phyloP scores from a whole-genome alignment of 805 yeast genomes.

The Teunomyces atbi region DNA sequence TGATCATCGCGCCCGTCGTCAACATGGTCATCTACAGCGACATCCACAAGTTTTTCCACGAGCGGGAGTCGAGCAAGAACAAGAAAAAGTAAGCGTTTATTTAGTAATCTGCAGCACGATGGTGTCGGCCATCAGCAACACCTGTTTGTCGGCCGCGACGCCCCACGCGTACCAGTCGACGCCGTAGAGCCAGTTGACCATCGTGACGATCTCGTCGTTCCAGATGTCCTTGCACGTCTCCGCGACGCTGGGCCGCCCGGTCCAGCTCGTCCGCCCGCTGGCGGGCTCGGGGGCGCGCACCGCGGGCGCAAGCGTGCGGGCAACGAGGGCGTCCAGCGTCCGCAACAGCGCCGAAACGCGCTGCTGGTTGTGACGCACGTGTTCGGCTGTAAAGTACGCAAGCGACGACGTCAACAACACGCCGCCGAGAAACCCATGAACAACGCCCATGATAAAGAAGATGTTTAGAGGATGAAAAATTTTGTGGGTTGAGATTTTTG shows the following conservation, averaged over 20 bases:
- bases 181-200: constrained; percentile 62
- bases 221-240: constrained; percentile 77
- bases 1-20: constrained; percentile 53
- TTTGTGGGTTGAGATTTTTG: background rate
- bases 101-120: constrained; percentile 8
- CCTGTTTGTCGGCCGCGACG: constrained; percentile 31
- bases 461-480: background rate
- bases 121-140: constrained; percentile 29
- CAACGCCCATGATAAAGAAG: constrained; percentile 28
- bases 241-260: constrained; percentile 37
- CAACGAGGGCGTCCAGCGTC: constrained; percentile 47
- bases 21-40: constrained; percentile 50
- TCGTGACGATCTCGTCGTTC: constrained; percentile 68
- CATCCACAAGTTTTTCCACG: constrained; percentile 48
- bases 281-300: too few relatives aligned
- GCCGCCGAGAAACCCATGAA: constrained; percentile 47
- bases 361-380: constrained; percentile 48
- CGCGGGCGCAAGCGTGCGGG: too few relatives aligned
- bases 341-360: constrained; percentile 47
- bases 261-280: too few relatives aligned
- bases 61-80: constrained; percentile 7
- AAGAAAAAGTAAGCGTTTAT: constrained; percentile 1
- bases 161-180: constrained; percentile 48
- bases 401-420: constrained; percentile 61
- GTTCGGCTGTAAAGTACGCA: constrained; percentile 59